phyloP scores from a whole-genome alignment of 208 protist species.

The Trypanosoma scelopori region DNA sequence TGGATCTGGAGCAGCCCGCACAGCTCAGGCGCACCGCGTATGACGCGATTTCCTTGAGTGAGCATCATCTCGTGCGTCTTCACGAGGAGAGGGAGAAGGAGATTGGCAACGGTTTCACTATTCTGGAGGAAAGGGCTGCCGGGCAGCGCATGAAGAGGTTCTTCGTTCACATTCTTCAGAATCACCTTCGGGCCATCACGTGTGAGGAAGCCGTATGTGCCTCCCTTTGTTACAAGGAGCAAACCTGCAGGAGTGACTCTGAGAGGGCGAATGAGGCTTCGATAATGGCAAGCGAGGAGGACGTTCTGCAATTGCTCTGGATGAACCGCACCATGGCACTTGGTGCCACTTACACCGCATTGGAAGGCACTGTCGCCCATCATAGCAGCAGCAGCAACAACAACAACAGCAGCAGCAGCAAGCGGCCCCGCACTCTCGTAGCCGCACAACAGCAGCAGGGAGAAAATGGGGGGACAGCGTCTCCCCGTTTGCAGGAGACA shows the following conservation, averaged over 20 bases:
- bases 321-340: slow-evolving; percentile 31
- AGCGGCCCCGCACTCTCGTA: too few relatives aligned
- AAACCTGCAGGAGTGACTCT: background rate
- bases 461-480: background rate
- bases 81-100: slow-evolving; percentile 7
- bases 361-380: background rate
- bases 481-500: background rate
- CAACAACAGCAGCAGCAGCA: too few relatives aligned
- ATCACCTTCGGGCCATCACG: slow-evolving; percentile 18
- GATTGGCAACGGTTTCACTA: background rate
- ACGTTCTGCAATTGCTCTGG: slow-evolving; percentile 17
- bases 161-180: slow-evolving; percentile 8
- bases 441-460: too few relatives aligned
- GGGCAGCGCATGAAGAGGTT: slow-evolving; percentile 8
- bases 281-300: slow-evolving; percentile 11
- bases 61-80: slow-evolving; percentile 7
- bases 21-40: slow-evolving; percentile 17
- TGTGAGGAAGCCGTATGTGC: background rate
- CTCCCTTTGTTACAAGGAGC: background rate
- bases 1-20: background rate
- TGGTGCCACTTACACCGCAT: slow-evolving; percentile 9
- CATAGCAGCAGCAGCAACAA: background rate
- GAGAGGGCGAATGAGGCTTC: background rate
- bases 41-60: slow-evolving; percentile 11
- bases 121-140: background rate